phyloP scores from a whole-genome alignment of 352 stramenopile genomes.

The Elongisporangium anandrum region DNA sequence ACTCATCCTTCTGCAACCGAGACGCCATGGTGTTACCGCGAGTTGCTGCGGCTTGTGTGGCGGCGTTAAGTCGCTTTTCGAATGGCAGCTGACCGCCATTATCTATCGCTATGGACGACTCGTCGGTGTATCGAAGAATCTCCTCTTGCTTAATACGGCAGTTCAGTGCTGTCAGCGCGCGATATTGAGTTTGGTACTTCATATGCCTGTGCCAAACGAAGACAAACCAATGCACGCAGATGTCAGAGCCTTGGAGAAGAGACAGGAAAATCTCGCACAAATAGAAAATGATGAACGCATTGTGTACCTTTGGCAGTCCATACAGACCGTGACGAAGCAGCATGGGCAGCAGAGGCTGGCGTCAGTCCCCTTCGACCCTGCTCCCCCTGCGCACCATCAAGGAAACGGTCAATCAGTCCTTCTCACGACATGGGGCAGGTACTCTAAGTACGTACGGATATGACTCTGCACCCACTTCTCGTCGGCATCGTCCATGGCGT shows the following conservation, averaged over 20 bases:
- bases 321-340: conserved; percentile 78
- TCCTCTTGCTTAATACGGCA: conserved; percentile 68
- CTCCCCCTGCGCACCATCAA: conserved; percentile 3
- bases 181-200: conserved; percentile 72
- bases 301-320: conserved; percentile 55
- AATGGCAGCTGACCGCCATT: conserved; percentile 20
- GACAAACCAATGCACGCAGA: not conserved
- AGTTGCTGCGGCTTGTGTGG: conserved; percentile 14
- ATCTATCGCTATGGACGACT: conserved; percentile 7
- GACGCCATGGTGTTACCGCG: conserved; percentile 7
- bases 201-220: conserved; percentile 27
- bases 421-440: not conserved
- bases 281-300: not conserved
- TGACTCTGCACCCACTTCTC: conserved; percentile 70
- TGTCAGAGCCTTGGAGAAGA: not conserved
- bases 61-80: conserved; percentile 30
- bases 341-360: conserved; percentile 70
- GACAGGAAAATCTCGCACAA: not conserved
- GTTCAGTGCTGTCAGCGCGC: conserved; percentile 52
- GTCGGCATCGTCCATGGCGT: conserved; percentile 54
- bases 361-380: conserved; percentile 24
- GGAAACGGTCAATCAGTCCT: not conserved
- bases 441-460: conserved; percentile 28
- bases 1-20: conserved; percentile 49
- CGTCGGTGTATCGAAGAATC: conserved; percentile 45